phyloP scores from a whole-genome alignment of 2,329 filamentous ascomycete species.

The Rhinocladiella similis region DNA sequence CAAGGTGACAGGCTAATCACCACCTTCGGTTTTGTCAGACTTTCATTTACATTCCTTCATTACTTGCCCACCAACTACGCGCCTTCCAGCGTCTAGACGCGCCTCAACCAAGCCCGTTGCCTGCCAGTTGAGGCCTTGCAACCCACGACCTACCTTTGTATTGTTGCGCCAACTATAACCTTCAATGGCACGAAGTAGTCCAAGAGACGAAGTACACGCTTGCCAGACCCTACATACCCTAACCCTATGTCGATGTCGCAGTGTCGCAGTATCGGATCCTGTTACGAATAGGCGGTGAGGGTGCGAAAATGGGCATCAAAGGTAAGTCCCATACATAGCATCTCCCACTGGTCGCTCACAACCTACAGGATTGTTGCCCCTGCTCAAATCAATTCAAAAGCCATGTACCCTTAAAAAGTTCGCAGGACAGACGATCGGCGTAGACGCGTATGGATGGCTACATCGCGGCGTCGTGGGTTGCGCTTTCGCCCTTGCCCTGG shows the following conservation, averaged over 20 bases:
- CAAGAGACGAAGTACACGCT: background rate
- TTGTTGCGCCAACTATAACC: background rate
- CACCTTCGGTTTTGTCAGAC: background rate
- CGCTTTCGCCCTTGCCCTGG: slow-evolving; percentile 85
- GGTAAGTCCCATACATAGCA: slow-evolving; percentile 31
- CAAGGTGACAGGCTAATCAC: background rate
- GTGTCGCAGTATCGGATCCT: background rate
- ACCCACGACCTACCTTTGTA: background rate
- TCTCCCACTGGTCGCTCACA: background rate
- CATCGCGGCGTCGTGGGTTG: slow-evolving; percentile 90
- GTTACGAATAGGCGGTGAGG: slow-evolving; percentile 22
- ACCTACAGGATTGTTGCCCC: slow-evolving; percentile 72
- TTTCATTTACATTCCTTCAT: background rate
- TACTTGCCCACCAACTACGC: background rate
- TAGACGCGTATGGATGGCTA: slow-evolving; percentile 98
- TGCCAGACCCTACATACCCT: background rate
- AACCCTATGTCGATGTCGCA: background rate
- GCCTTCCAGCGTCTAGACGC: background rate
- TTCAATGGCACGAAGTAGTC: background rate
- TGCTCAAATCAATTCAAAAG: slow-evolving; percentile 95
- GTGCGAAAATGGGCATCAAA: slow-evolving; percentile 45
- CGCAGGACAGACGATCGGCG: slow-evolving; percentile 81
- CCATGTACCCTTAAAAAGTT: slow-evolving; percentile 84
- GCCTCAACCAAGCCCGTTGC: background rate
- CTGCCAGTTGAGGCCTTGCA: background rate